Evolutionary conservation across 179 eudicot species (phyloP), one percentile per base, ranked within the genome.

Genomic region (Dionaea muscipula): DNA sequence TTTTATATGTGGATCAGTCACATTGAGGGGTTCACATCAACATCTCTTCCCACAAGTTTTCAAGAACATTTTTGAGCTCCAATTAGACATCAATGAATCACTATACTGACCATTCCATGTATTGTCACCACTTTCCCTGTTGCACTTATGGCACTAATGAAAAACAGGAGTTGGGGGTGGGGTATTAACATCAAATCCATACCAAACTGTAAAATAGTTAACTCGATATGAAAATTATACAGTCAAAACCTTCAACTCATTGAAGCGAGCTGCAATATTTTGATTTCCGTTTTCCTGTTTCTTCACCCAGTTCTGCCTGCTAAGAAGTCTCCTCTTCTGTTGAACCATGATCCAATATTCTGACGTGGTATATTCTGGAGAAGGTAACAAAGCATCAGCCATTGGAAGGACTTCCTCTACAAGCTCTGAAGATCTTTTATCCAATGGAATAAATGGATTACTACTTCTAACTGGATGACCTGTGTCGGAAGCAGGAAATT

Each of bases 261-360:
- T 75, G 62, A 81, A 78, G 73, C 83, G 71, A 57, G 68, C 63
- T 26, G 69, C 69, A 59, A 93, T 88, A 67, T 66, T 88, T 68
- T 78, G 77, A 43, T 81, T 82, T 22, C 88, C 83, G 66, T 81
- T 83, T 56, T 72, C 84, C 65, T 81, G 73, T 68, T 88, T 89
- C 26, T 68, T 75, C 59, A 60, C 65, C 95, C 85, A 81, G 33
- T 68, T 83, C 63, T 83, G 78, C 47, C 83, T 90, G 28, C 58
- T 56, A 26, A 70, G 52, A 59, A 70, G 67, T 68, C 74, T 85
- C 66, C 77, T 81, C 67, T 81, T 83, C 66, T 80, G 86, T 40
- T 75, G 84, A 61, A 77, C 80, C 72, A 78, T 66, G 53, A 93
- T 81, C 99, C 94, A 88, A 77, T 78, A 83, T 60, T 88, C 99